Evolutionary conservation across 306 rosid genomes (phyloP), one percentile per base, ranked within the genome.

Genomic region (Cicer pinnatifidum): DNA sequence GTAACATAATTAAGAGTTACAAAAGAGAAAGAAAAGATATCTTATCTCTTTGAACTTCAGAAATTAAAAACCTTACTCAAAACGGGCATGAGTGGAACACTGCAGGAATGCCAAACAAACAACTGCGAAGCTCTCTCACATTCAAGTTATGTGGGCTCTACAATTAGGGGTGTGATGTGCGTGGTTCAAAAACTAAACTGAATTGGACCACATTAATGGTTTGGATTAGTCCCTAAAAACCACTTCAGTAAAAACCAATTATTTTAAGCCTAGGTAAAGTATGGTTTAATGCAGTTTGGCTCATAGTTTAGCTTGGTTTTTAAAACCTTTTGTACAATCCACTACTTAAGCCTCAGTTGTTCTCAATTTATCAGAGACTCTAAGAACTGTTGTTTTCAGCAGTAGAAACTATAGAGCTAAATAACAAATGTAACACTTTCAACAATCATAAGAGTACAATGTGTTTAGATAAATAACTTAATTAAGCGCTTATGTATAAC

Each of bases 81-180:
- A 16, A 52, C 3, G 40, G 19, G 48, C 19, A 1, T 6, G 43
- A 43, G 54, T 6, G 6, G n/a, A 17, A 54, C 41, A 71, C 38
- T 16, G 11, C 23, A 53, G 33, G 8, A 54, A 56, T 41, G 33
- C 7, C 28, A 20, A 72, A 47, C 13, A 46, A 15, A 28, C 13
- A 40, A 72, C 43, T 56, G 13, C 44, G 43, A 56, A 56, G 67
- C 56, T 71, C 28, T 41, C 67, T n/a, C 4, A 9, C 43, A 39
- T 12, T 5, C 58, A 48, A 15, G 43, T 40, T 41, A 71, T 5
- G 48, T 5, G 6, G 47, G 12, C 11, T 50, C 62, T 35, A 19
- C 1, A 28, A 28, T 28, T 28, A 28, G 35, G 35, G 35, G 35
- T 28, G 35, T 28, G 5, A 4, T 28, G 5, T 28, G 35, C 35